Base-by-base conservation (phyloP, 1,139 yeast species). In the Saccharomycopsis hybrid region DNA sequence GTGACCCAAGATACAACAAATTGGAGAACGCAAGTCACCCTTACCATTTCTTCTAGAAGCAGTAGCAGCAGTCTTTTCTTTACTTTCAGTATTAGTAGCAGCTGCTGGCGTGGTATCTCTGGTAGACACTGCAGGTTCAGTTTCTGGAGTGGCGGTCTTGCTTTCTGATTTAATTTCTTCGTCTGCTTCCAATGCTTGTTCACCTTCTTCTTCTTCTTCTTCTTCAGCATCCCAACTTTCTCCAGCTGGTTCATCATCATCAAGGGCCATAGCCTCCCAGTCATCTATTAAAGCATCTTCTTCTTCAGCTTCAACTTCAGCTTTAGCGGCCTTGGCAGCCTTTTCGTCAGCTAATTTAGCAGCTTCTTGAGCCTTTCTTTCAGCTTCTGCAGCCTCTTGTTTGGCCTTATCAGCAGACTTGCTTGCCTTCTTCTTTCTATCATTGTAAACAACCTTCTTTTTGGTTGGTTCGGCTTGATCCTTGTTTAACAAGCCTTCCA, bases 1-100 rank as follows among this genome's bases (percentile, higher is more conserved):
- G 74, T 92, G 99, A 66, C 99, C 99, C 69, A 92, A 78, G 64
- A 92, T 94, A 84, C 96, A 90, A 69, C 98, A 92, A 66, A 92
- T 92, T 58, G 99, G 99, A 55, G 99, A 94, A 71, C 99, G 95
- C 63, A 92, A 72, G 61, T 92, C 77, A 33, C 44, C 43, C 31
- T 48, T 48, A 30, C 46, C 51, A 39, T 62, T 62, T 25, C 60
- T 57, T 4, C 60, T 47, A 30, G 55, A 50, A 13, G 58, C 57
- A 18, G 57, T 59, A 49, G 59, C 60, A 36, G 60, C 60, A 39
- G 59, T 58, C 45, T 54, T 59, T 40, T 57, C 64, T 18, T 18
- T 18, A 37, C 55, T 58, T 40, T 28, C 31, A 41, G 18, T 25
- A 13, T 41, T 27, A 24, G 29, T n/a, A 13, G 46, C 28, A 24